Conservation (phyloP, 495 filamentous ascomycete species). For the Pyrenula aspistea region DNA sequence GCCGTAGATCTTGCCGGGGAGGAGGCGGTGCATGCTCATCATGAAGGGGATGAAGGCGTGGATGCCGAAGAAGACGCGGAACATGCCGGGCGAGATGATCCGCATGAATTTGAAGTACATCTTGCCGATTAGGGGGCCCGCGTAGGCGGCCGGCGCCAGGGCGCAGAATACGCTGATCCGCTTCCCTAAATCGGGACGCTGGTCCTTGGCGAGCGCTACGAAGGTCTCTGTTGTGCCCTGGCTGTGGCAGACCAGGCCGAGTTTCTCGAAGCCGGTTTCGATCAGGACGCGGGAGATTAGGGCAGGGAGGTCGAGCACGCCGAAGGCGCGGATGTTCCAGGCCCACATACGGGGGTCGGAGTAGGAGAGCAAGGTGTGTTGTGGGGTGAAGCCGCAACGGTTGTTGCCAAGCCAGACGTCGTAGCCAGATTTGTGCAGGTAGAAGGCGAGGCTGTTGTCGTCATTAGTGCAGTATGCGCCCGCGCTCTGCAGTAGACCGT, state of each 20-base stretch:
- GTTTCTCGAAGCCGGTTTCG: constrained; percentile 73
- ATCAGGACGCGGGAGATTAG: constrained; percentile 71
- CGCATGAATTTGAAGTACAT: constrained; percentile 92
- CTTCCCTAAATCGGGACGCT: constrained; percentile 76
- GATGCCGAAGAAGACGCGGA: constrained; percentile 79
- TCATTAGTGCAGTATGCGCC: constrained; percentile 89
- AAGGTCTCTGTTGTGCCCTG: constrained; percentile 90
- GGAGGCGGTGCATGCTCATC: constrained; percentile 64
- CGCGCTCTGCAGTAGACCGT: constrained; percentile 76
- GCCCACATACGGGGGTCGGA: constrained; percentile 90
- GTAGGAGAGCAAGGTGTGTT: constrained; percentile 57
- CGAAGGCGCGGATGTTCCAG: constrained; percentile 95
- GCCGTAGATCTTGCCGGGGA: constrained; percentile 64
- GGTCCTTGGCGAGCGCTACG: constrained; percentile 82
- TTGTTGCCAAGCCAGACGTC: constrained; percentile 97
- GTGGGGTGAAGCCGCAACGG: constrained; percentile 72
- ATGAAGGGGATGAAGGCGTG: constrained; percentile 93
- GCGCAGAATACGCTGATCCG: constrained; percentile 87
- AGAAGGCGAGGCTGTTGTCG: constrained; percentile 83
- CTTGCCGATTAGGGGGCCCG: constrained; percentile 73
- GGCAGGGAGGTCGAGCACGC: constrained; percentile 79
- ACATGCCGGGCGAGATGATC: constrained; percentile 60
- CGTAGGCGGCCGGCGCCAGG: constrained; percentile 84
- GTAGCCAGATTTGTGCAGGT: constrained; percentile 82
- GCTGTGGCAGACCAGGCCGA: constrained; percentile 77